phyloP scores from a whole-genome alignment of 2,329 filamentous ascomycete species.

The Beauveria sp. region DNA sequence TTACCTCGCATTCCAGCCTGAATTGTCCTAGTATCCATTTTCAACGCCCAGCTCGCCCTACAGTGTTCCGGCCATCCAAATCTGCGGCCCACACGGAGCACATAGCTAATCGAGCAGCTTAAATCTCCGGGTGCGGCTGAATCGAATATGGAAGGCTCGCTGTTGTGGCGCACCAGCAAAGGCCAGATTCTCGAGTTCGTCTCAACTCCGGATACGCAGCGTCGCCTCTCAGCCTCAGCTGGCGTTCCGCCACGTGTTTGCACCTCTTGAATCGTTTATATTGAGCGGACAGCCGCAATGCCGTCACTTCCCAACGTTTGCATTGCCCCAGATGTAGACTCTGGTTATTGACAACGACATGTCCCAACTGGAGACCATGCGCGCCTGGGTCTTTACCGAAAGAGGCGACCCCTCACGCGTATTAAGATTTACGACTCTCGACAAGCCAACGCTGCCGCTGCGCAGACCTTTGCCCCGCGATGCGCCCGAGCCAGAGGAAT shows the following conservation, averaged over 20 bases:
- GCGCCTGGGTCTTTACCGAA: conserved; percentile 23
- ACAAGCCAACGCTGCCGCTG: conserved; percentile 20
- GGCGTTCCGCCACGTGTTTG: not conserved
- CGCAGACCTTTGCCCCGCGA: conserved; percentile 21
- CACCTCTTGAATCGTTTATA: not conserved
- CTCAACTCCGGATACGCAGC: not conserved
- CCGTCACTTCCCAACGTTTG: not conserved
- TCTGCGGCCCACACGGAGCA: not conserved
- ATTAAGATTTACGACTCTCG: conserved; percentile 18
- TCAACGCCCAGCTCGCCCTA: not conserved
- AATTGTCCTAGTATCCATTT: not conserved
- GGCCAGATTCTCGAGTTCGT: not conserved
- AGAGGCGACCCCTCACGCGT: conserved; percentile 21
- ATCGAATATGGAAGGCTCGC: not conserved
- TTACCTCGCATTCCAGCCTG: not conserved
- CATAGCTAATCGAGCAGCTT: conserved; percentile 4
- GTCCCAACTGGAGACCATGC: conserved; percentile 11
- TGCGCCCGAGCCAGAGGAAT: conserved; percentile 23
- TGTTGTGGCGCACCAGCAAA: not conserved
- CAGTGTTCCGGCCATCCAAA: no score
- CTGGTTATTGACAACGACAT: not conserved
- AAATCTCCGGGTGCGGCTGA: not conserved
- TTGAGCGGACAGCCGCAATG: not conserved
- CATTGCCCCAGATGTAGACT: not conserved
- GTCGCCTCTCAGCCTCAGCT: conserved; percentile 1